phyloP scores from a whole-genome alignment of 352 stramenopile genomes.

The Phytophthora fragariaefolia region DNA sequence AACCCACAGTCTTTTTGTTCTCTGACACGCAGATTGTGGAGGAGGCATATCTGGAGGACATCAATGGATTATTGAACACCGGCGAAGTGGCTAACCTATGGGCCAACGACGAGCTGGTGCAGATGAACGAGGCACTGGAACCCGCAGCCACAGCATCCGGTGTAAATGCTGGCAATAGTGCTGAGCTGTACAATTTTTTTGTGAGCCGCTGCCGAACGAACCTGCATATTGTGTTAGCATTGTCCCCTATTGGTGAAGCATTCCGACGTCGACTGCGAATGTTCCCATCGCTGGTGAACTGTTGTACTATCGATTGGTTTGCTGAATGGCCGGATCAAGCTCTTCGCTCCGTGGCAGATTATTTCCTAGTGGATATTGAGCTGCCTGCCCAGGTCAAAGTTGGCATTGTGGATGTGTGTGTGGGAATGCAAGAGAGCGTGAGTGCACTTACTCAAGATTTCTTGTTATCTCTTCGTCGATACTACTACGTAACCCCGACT shows the following conservation, averaged over 20 bases:
- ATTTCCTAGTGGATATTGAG: slow-evolving; percentile 92
- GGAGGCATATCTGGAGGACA: slow-evolving; percentile 93
- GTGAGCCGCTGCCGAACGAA: slow-evolving; percentile 92
- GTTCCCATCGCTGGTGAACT: slow-evolving; percentile 97
- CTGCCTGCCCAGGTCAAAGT: slow-evolving; percentile 76
- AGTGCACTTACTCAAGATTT: slow-evolving; percentile 85
- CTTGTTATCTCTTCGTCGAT: slow-evolving; percentile 84
- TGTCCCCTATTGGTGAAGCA: slow-evolving; percentile 94
- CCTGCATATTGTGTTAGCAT: slow-evolving; percentile 93
- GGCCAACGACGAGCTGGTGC: slow-evolving; percentile 89
- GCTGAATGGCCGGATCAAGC: slow-evolving; percentile 95
- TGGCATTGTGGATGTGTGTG: slow-evolving; percentile 94
- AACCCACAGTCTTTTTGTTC: slow-evolving; percentile 93
- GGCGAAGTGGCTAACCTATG: slow-evolving; percentile 94
- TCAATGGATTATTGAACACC: slow-evolving; percentile 94
- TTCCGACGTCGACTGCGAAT: slow-evolving; percentile 94
- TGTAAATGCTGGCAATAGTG: slow-evolving; percentile 75
- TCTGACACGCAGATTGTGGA: slow-evolving; percentile 95
- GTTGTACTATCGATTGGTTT: slow-evolving; percentile 98
- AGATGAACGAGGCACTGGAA: slow-evolving; percentile 83
- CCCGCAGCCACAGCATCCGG: slow-evolving; percentile 58
- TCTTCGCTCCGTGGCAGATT: slow-evolving; percentile 91
- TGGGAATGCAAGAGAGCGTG: slow-evolving; percentile 95
- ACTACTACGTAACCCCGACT: slow-evolving; percentile 97
- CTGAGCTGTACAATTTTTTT: slow-evolving; percentile 93